These are phyloP conservation scores for Aegilops tauschii DNA, from an alignment of 176 grass and related monocot genomes.

Conservation along the genomic window DNA sequence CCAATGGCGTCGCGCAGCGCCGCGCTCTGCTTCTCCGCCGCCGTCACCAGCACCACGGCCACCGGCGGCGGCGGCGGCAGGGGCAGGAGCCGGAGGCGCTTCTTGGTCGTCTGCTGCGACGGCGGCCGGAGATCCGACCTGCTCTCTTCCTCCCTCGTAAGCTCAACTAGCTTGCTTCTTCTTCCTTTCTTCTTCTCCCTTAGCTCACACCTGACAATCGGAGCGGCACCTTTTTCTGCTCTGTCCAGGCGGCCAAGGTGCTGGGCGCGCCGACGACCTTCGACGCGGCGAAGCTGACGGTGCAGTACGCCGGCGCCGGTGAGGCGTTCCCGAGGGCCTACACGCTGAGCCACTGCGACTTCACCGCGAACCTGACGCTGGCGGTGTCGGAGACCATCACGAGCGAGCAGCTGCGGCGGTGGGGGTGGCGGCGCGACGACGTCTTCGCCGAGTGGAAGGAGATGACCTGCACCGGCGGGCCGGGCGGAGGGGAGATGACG, in stretches of 20 bases:
- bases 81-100: constrained; percentile 23
- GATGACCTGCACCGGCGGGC: background rate
- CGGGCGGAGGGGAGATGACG: constrained; percentile 37
- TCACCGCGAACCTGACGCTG: constrained; percentile 81
- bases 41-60: background rate
- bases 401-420: constrained; percentile 53
- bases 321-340: constrained; percentile 67
- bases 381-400: constrained; percentile 57
- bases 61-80: background rate
- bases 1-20: constrained; percentile 47
- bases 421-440: constrained; percentile 70
- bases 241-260: constrained; percentile 63
- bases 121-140: constrained; percentile 23
- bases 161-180: too few species aligned
- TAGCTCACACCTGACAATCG: background rate
- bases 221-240: background rate
- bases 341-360: constrained; percentile 90
- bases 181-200: background rate
- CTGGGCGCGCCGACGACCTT: constrained; percentile 79
- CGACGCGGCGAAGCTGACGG: constrained; percentile 82
- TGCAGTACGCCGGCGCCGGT: constrained; percentile 50
- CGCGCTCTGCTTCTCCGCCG: constrained; percentile 31
- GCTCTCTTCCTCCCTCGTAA: constrained; percentile 54
- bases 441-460: constrained; percentile 92
- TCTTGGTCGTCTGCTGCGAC: constrained; percentile 60